Base-by-base conservation (phyloP, 371 early-diverging fungal species). In the Gilbertella persicaria region DNA sequence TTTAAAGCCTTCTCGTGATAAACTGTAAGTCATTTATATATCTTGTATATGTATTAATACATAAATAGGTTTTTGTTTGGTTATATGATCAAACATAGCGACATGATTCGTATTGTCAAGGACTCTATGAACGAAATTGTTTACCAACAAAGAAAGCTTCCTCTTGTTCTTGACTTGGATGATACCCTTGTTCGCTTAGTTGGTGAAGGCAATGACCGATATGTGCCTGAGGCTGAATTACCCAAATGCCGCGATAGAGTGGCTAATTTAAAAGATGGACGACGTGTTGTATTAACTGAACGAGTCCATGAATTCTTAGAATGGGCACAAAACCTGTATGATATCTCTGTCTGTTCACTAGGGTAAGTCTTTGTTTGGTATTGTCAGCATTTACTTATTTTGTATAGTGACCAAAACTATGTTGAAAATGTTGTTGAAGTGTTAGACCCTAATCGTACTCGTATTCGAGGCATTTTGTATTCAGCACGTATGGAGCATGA, bases 101-200 rank as follows among this genome's bases (percentile, higher is more conserved):
- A 83, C 41, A 63, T 91, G 58, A 52, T 66, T 6, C 71, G 62
- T 8, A 71, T 74, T 25, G 79, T 85, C n/a, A 69, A 72, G 28
- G 67, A 75, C 20, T 78, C 82, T 12, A 75, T 79, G 51, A 62
- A 69, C 26, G 66, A 64, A 17, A 62, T 74, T 2, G 38, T 68
- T 13, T 70, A 73, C 30, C 71, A 73, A 39, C 71, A 73, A 36
- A 69, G 88, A 19, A 75, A 76, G 45, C 59, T 91, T 12, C 91
- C 91, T 0, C 80, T 91, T 12, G 91, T 91, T 0, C 67, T 91
- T 21, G 91, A 91, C 66, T 68, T 91, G 37, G 91, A 91, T 66
- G 91, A 91, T 64, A 91, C 91, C 0, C 69, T 91, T 1, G 89
- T 91, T 6, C 79, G 91, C 1, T 64, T 86, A 13, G 85, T 91